Conservation (phyloP, 1,284 basidiomycete genomes). For the Nidula niveotomentosa region DNA sequence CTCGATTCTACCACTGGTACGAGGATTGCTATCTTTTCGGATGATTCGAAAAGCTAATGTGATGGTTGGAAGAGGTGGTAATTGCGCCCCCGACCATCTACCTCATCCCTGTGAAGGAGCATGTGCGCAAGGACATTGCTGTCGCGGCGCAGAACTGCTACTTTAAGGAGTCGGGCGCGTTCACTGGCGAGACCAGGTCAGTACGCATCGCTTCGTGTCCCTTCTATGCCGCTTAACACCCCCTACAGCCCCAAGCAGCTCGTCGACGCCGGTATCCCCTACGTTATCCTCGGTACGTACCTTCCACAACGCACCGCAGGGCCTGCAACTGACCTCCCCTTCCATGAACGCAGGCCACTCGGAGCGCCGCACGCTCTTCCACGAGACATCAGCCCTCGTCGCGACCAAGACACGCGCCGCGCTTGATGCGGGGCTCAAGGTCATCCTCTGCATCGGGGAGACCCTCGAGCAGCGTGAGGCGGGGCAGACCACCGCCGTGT, state of each 20-base stretch:
- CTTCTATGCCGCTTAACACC: background rate
- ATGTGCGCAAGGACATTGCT: slow-evolving; percentile 63
- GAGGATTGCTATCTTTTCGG: slow-evolving; percentile 18
- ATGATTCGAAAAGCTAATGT: background rate
- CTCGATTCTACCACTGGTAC: slow-evolving; percentile 75
- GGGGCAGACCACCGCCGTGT: slow-evolving; percentile 78
- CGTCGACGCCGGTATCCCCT: slow-evolving; percentile 84
- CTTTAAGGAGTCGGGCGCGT: slow-evolving; percentile 85
- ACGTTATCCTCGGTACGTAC: slow-evolving; percentile 84
- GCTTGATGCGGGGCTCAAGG: slow-evolving; percentile 71
- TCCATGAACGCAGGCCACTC: slow-evolving; percentile 70
- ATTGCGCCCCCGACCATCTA: slow-evolving; percentile 91
- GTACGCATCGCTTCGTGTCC: slow-evolving; percentile 10
- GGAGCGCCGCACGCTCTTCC: slow-evolving; percentile 92
- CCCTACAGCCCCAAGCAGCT: slow-evolving; percentile 74
- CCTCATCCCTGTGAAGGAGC: slow-evolving; percentile 66
- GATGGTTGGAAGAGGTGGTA: slow-evolving; percentile 71
- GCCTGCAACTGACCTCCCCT: no score
- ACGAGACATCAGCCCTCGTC: slow-evolving; percentile 83
- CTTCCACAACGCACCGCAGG: no score
- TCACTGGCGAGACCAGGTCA: slow-evolving; percentile 93
- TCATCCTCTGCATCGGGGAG: slow-evolving; percentile 98
- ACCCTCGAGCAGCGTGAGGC: slow-evolving; percentile 89
- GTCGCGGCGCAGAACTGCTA: slow-evolving; percentile 95
- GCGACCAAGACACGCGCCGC: slow-evolving; percentile 88